Base-by-base conservation (phyloP, 164 flowering plant genomes). In the Santalum album region DNA sequence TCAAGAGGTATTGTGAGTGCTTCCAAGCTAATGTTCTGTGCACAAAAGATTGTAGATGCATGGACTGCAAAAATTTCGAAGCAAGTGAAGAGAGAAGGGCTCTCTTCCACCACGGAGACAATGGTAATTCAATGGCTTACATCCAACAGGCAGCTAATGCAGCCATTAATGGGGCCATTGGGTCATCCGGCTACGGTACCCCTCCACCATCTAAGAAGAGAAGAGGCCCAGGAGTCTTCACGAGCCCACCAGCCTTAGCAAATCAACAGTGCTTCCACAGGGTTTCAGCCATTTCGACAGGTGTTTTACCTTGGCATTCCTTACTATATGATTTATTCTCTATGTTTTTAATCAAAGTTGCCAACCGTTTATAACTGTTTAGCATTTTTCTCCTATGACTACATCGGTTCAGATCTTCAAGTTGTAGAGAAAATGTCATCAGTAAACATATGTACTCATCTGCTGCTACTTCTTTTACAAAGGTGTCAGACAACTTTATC, bases 51-150 rank as follows among this genome's bases (percentile, higher is more conserved):
- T 50, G 53, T 29, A 50, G 19, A 25, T 50, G 53, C 53, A 25
- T 50, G 53, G 53, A 50, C 53, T 50, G 53, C 35, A 50, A 50
- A 23, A 50, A 50, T 29, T 50, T 25, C 26, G 53, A 50, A 25
- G 53, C 19, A 18, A 50, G 53, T 18, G 53, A 50, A n/a, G 53
- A 50, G 35, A 50, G 53, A 19, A 25, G 22, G 14, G 53, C 35
- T n/a, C 53, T 50, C n/a, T 50, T 26, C 53, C 35, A n/a, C n/a
- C n/a, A 15, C 26, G 53, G 53, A 29, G 35, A 26, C 22, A 2
- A 50, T 50, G 53, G 21, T 9, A 25, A 50, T 29, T 12, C 19
- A 17, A 16, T 26, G 7, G 19, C 53, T 29, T 18, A 2, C 36
- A 50, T 50, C 11, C 53, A 50, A 50, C 53, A 15, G 53, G 35